A percentile compares a stretch with the other conserved stretches of the same genome.
Evolutionary conservation across 371 early-diverging fungal species (phyloP).

Genomic region (Rhizopus delemar): DNA sequence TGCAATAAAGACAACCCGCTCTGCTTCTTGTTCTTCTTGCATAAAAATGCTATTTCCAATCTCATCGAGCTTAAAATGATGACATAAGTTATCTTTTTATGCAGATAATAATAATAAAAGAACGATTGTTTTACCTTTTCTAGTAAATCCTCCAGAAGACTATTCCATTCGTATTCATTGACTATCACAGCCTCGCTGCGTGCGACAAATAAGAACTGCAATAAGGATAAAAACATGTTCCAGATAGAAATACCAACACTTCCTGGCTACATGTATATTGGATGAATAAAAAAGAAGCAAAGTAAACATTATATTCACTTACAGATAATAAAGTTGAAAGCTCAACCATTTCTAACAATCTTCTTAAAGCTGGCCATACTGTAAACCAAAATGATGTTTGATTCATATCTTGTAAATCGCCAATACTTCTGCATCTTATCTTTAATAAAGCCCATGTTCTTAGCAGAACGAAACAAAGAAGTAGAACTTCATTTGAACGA

Average conservation of each 20-base stretch:
- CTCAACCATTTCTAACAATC: constrained; percentile 35
- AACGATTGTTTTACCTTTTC: constrained; percentile 30
- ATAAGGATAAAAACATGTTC: constrained; percentile 49
- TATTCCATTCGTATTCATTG: constrained; percentile 52
- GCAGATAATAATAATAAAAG: not conserved
- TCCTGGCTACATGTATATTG: constrained; percentile 26
- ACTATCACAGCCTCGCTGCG: constrained; percentile 44
- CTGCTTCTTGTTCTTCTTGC: constrained; percentile 12
- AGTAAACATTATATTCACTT: constrained; percentile 1
- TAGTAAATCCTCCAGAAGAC: constrained; percentile 35
- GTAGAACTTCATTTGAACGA: constrained; percentile 41
- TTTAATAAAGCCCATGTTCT: constrained; percentile 45
- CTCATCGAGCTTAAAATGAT: constrained; percentile 10
- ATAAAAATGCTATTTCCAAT: not conserved
- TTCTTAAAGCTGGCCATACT: constrained; percentile 41
- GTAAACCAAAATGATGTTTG: constrained; percentile 40
- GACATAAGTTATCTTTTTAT: not conserved
- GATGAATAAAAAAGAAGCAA: not conserved
- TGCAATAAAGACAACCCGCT: constrained; percentile 17
- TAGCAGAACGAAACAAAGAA: constrained; percentile 41
- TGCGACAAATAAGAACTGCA: constrained; percentile 45
- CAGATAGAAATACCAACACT: constrained; percentile 44
- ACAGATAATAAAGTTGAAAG: constrained; percentile 30
- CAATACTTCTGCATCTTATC: constrained; percentile 14
- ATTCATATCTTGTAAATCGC: constrained; percentile 4